Conservation (phyloP, 1,139 yeast species). For the Suhomyces choctaworum region DNA sequence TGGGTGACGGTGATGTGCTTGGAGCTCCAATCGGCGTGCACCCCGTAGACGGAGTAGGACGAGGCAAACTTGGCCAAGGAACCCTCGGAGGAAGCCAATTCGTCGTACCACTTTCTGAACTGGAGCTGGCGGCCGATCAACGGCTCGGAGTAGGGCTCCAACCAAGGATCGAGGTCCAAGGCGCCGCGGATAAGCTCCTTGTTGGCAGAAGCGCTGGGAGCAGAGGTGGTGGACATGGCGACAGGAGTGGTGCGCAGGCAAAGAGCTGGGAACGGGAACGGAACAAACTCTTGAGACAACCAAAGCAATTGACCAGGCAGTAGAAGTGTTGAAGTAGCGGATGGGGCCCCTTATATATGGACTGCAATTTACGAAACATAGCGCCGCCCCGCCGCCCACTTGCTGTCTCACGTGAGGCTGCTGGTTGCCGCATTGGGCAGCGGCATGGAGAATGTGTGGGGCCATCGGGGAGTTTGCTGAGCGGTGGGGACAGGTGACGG, state of each 20-base stretch:
- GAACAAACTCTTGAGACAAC: background rate
- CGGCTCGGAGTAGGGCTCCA: slow-evolving; percentile 72
- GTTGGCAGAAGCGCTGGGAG: slow-evolving; percentile 1
- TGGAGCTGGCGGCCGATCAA: slow-evolving; percentile 43
- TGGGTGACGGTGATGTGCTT: slow-evolving; percentile 66
- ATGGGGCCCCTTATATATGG: background rate
- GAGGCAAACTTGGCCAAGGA: slow-evolving; percentile 53
- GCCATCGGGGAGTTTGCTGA: background rate
- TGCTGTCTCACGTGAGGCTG: slow-evolving; percentile 7
- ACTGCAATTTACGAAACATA: background rate
- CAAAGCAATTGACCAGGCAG: background rate
- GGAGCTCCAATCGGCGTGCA: slow-evolving; percentile 57
- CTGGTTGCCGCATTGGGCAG: slow-evolving; percentile 1
- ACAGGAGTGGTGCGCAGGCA: background rate
- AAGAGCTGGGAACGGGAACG: background rate
- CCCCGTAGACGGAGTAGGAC: slow-evolving; percentile 72
- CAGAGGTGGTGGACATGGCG: slow-evolving; percentile 1
- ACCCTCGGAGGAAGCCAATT: slow-evolving; percentile 46
- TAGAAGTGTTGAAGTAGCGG: background rate
- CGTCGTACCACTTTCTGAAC: slow-evolving; percentile 52
- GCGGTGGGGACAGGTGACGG: slow-evolving; percentile 1
- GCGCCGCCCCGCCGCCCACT: slow-evolving; percentile 8
- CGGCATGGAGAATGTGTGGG: background rate
- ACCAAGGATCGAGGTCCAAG: slow-evolving; percentile 79
- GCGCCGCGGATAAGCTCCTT: slow-evolving; percentile 48